Evolutionary conservation across 768 basidiomycete species (phyloP).

Genomic region (Leccinum uliginosum): DNA sequence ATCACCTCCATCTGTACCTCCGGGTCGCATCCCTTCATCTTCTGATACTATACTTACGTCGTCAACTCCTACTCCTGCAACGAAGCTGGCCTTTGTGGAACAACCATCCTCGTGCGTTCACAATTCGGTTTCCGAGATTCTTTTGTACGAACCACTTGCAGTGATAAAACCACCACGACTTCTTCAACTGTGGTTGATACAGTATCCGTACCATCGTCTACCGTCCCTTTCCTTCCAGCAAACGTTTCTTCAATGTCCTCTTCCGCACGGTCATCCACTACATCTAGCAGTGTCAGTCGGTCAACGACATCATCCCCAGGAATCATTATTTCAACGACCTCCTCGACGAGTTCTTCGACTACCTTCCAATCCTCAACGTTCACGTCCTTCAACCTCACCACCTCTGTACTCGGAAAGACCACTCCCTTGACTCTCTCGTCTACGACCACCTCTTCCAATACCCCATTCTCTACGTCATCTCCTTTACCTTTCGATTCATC

Average conservation of each 20-base stretch:
- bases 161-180: constrained; percentile 12
- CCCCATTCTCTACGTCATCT: constrained; percentile 7
- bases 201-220: constrained; percentile 6
- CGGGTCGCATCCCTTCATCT: constrained; percentile 6
- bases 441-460: background rate
- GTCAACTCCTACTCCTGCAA: constrained; percentile 9
- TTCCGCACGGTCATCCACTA: constrained; percentile 12
- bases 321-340: background rate
- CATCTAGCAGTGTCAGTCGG: constrained; percentile 14
- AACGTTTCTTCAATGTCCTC: constrained; percentile 5
- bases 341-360: constrained; percentile 15
- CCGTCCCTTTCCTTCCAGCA: constrained; percentile 8
- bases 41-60: constrained; percentile 17
- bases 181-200: constrained; percentile 10
- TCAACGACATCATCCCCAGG: constrained; percentile 18
- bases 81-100: constrained; percentile 8
- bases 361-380: constrained; percentile 10
- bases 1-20: constrained; percentile 5
- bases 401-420: constrained; percentile 2
- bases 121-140: background rate
- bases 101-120: constrained; percentile 24
- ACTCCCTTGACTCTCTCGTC: constrained; percentile 16
- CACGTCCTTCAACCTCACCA: constrained; percentile 4
- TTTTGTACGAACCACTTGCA: constrained; percentile 16
- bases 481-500: constrained; percentile 3